A percentile compares a stretch with the other conserved stretches of the same genome.
phyloP scores from a whole-genome alignment of 176 grass and related monocot species.

The Aegilops umbellulata region DNA sequence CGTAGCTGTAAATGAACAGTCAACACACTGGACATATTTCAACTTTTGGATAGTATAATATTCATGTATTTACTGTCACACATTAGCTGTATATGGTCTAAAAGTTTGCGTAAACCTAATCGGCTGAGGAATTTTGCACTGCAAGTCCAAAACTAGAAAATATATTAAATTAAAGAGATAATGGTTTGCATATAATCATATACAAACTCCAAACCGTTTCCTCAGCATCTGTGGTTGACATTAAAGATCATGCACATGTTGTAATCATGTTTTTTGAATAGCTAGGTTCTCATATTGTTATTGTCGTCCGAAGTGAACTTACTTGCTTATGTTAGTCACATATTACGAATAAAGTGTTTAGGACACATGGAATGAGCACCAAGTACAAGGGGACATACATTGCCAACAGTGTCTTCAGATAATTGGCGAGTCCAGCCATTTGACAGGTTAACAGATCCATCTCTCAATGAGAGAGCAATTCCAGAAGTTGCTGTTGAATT shows the following conservation, averaged over 20 bases:
- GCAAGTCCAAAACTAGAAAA: conserved; percentile 4
- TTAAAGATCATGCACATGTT: neutral
- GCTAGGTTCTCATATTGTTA: neutral
- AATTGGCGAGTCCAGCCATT: conserved; percentile 94
- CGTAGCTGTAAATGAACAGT: conserved; percentile 14
- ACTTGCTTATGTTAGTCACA: neutral
- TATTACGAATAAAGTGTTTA: neutral
- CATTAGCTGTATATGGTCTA: conserved; percentile 4
- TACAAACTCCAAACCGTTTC: neutral
- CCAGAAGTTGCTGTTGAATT: conserved; percentile 89
- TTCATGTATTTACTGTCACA: neutral
- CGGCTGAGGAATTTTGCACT: neutral
- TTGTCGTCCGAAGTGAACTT: neutral
- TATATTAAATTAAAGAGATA: conserved; percentile 19
- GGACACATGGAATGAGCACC: conserved; percentile 3
- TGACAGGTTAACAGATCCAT: conserved; percentile 90
- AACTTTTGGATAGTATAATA: conserved; percentile 12
- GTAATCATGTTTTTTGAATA: neutral
- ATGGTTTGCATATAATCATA: neutral
- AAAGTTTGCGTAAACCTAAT: neutral
- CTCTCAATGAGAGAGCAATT: conserved; percentile 74
- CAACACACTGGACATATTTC: conserved; percentile 2
- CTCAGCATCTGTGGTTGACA: conserved; percentile 10
- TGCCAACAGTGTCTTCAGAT: conserved; percentile 75
- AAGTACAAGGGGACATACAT: conserved; percentile 58